Base-by-base conservation (phyloP, 805 yeast genomes). In the Myxozyma monticola region DNA sequence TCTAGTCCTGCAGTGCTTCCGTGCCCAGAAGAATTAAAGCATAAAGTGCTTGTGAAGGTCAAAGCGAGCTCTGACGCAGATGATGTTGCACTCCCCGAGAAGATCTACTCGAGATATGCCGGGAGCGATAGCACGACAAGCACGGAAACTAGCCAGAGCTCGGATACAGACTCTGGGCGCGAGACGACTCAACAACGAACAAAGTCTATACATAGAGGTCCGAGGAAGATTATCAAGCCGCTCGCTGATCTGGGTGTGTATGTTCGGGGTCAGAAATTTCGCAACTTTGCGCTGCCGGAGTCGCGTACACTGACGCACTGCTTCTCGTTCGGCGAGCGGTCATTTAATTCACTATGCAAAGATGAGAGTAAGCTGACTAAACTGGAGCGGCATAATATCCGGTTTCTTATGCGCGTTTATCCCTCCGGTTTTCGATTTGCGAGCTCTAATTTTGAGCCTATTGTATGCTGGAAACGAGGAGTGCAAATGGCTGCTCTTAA, bases 401-500 rank as follows among this genome's bases (percentile, higher is more conserved):
- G 75, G 42, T 87, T 75, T 62, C 64, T 91, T 45, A 83, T 88
- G 84, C 74, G 99, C 44, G 79, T 89, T 0, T 93, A 93, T 63
- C 99, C 99, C 0, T 83, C 95, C 1, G 82, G 81, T 6, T 77
- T 82, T 49, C 70, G 97, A 35, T 76, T 86, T 56, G 83, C 75
- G 45, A 88, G 96, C 1, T 76, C 86, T 2, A 93, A 93, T 62
- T 90, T 88, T 63, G 77, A 77, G 37, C 98, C 99, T 0, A 68
- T 87, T 1, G 66, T 68, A 0, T 88, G 80, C 62, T 93, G 99
- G 99, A 74, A 75, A 42, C 71, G 77, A 40, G 99, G 99, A 0
- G 84, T 78, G 9, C 99, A 93, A 64, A 80, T 93, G 88, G 98
- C 87, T 3, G 98, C 99, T 0, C 83, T 96, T 0, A 93, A 48